These are phyloP conservation scores for Populus hybrid DNA, from an alignment of 441 rosid species.

Conservation along the genomic window DNA sequence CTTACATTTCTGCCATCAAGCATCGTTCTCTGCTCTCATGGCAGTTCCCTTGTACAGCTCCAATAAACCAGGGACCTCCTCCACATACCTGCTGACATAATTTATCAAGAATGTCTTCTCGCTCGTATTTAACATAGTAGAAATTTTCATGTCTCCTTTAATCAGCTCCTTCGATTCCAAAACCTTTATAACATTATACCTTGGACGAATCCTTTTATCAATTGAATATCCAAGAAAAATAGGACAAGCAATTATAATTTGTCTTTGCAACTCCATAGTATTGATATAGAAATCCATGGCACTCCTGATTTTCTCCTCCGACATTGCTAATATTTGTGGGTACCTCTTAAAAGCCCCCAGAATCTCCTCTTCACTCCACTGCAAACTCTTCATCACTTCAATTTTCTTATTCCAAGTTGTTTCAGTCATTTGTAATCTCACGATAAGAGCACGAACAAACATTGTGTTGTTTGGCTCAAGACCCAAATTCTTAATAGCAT, in stretches of 20 bases:
- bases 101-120: not conserved
- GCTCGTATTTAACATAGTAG: not conserved
- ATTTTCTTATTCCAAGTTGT: not conserved
- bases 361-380: not conserved
- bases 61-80: not conserved
- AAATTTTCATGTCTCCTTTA: not conserved
- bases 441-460: not conserved
- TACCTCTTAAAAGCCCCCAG: constrained; percentile 9
- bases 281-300: constrained; percentile 21
- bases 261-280: constrained; percentile 8
- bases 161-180: constrained; percentile 24
- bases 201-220: constrained; percentile 27
- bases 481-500: not conserved
- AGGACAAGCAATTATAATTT: constrained; percentile 14
- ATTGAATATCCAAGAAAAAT: constrained; percentile 8
- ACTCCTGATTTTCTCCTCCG: constrained; percentile 25
- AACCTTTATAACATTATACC: constrained; percentile 25
- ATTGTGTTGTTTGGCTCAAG: not conserved
- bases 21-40: not conserved
- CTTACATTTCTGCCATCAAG: not conserved
- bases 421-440: not conserved
- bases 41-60: not conserved
- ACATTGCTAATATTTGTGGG: constrained; percentile 10
- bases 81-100: not conserved
- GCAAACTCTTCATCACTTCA: not conserved